Base-by-base conservation (phyloP, 2,329 filamentous ascomycete species). In the Cladophialophora exuberans region DNA sequence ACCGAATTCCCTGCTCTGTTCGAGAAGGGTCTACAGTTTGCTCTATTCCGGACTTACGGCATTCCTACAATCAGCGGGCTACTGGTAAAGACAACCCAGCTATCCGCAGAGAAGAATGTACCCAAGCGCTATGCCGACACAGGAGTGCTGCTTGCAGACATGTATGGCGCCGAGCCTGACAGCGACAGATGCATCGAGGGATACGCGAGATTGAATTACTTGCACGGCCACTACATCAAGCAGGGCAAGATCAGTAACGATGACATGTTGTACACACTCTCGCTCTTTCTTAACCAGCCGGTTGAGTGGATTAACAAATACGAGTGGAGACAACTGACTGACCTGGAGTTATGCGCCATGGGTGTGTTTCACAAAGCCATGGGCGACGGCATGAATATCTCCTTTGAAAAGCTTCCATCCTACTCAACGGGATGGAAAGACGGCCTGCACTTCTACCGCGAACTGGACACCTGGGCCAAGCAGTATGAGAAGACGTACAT, bases 291-390 rank as follows among this genome's bases (percentile, higher is more conserved):
- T 15, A 73, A 79, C 1, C 84, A 90, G 66, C 86, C 88, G 0
- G 69, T 81, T 25, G 75, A 79, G 11, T 90, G 87, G 76, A 79
- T 88, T 26, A 68, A 77, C 4, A 72, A 73, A 4, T 88, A 84
- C 64, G 89, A 93, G 67, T 93, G 88, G 88, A 81, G 89, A 1
- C 33, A 72, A 3, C 68, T 89, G 18, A 86, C 79, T 13, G 81
- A 86, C 0, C 76, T 91, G 70, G 89, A 92, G 69, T 69, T 61
- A 2, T 86, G 83, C 59, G 85, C 84, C 1, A 68, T 84, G 33
- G 82, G 79, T 17, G 81, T 80, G 1, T 81, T 86, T 63, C 88
- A 85, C 84, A 86, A 85, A 66, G 73, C 75, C 50, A 74, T 89
- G 33, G 86, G 85, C n/a, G 82, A 88, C 52, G 79, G 81, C 61